Conservation (phyloP, 495 filamentous ascomycete genomes). For the Friedmanniomyces endolithicus region DNA sequence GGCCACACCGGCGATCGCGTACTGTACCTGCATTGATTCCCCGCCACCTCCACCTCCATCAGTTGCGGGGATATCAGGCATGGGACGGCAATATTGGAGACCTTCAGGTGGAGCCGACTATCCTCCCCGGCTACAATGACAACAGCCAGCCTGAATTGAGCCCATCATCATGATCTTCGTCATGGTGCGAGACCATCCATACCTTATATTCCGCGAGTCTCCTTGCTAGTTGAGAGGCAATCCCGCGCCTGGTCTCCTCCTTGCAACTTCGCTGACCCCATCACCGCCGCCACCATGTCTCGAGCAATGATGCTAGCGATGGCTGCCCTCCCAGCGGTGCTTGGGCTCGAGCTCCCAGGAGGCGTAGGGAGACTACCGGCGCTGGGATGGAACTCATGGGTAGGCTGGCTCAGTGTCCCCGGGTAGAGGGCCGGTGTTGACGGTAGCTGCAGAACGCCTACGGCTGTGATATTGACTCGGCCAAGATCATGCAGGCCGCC, state of each 20-base stretch:
- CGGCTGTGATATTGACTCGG: slow-evolving; percentile 17
- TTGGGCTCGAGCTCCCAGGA: slow-evolving; percentile 1
- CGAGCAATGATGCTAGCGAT: neutral
- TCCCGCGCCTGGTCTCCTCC: no score
- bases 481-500: slow-evolving; percentile 26
- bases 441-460: slow-evolving; percentile 36
- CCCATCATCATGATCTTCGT: no score
- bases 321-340: neutral
- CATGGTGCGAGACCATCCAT: neutral
- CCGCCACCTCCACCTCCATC: neutral
- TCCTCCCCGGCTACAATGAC: neutral
- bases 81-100: neutral
- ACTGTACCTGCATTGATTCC: neutral
- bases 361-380: slow-evolving; percentile 38
- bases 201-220: no score
- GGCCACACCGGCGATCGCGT: no score
- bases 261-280: neutral
- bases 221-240: no score
- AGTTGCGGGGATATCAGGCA: neutral
- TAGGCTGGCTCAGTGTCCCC: neutral
- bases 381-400: slow-evolving; percentile 45
- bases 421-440: neutral
- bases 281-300: neutral
- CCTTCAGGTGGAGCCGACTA: neutral
- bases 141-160: neutral